Base-by-base conservation (phyloP, 176 grass and related monocot species). In the Elaeis guineensis region DNA sequence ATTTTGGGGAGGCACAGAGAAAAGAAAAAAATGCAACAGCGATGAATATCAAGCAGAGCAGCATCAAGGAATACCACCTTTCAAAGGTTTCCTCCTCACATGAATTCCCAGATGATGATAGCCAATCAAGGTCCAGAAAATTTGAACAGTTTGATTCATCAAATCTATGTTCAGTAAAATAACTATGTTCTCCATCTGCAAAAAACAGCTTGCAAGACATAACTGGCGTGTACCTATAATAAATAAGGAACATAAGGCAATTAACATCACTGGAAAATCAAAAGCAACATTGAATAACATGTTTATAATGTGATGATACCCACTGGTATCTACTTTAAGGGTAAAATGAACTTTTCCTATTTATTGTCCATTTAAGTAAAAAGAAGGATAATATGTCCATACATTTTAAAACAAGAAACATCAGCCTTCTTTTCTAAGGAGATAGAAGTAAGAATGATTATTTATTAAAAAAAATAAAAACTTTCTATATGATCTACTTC, bases 61-160 rank as follows among this genome's bases (percentile, higher is more conserved):
- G 17, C 20, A 17, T 5, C 49, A 58, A 3, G 58, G 18, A 18
- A 80, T 51, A 29, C 62, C 74, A 95, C 89, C 94, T 93, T 59
- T 93, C 94, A 35, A 29, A 86, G 58, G 60, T 20, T 57, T 99
- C 93, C 50, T 91, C 93, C 2, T 99, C 88, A 16, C 85, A 83
- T 25, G 88, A 93, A 80, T 93, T 93, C 53, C 79, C 94, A 25
- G 84, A 93, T 62, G 88, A 89, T 20, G 94, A 99, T 16, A 99
- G 68, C 67, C 83, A 79, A 70, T 99, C 94, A 65, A 89, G 73
- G 52, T 89, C 84, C 19, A 99, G 78, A 62, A 99, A 99, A 80
- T 99, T 99, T 20, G 94, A 99, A 58, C 80, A 83, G 73, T 86
- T 80, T 22, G 78, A 71, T 59, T 92, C 85, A 9, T 79, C 79